phyloP scores from a whole-genome alignment of 148 eudicot species.

The Suaeda aralocaspica region DNA sequence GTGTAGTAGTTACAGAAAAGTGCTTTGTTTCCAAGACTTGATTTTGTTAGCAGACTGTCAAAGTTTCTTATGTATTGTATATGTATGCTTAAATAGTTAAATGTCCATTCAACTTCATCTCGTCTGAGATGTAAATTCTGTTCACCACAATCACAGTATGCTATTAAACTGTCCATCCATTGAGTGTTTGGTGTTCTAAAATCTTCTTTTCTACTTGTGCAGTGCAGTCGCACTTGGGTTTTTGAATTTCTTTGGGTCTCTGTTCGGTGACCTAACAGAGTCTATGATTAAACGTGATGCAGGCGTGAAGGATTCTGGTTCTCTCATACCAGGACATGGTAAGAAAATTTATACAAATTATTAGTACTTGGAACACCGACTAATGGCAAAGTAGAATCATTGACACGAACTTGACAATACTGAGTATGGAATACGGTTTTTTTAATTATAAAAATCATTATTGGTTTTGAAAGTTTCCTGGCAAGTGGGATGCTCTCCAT shows the following conservation, averaged over 20 bases:
- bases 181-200: not conserved
- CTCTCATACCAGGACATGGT: conserved; percentile 99
- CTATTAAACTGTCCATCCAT: not conserved
- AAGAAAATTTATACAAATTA: conserved; percentile 20
- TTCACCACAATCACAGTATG: not conserved
- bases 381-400: too few relatives aligned
- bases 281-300: conserved; percentile 99
- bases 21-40: not conserved
- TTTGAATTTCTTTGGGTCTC: conserved; percentile 87
- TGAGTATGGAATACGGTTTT: too few relatives aligned
- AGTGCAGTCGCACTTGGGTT: conserved; percentile 78
- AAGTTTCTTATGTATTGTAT: not conserved
- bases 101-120: not conserved
- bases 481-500: too few relatives aligned
- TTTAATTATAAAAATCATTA: too few relatives aligned
- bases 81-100: not conserved
- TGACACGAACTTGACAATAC: too few relatives aligned
- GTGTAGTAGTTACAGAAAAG: not conserved
- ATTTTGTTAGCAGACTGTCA: not conserved
- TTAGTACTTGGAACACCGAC: too few relatives aligned
- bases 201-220: conserved; percentile 28
- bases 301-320: conserved; percentile 96
- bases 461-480: too few relatives aligned
- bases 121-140: not conserved
- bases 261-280: conserved; percentile 90